Evolutionary conservation across 169 alveolate genomes (phyloP).

Genomic region (Eimeria necatrix): DNA sequence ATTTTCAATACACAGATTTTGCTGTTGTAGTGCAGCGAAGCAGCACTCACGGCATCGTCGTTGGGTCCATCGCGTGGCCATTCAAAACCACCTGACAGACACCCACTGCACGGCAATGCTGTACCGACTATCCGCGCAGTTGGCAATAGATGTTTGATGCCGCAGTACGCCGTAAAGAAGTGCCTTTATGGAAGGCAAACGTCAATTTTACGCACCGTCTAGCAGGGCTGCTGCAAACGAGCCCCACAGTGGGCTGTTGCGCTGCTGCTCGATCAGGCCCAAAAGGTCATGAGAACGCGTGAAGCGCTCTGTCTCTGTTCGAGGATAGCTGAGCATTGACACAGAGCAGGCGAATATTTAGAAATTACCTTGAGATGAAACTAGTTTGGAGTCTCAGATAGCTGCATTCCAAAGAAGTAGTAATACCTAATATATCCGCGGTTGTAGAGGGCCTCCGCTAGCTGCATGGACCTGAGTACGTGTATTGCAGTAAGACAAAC

Average conservation of each 20-base stretch:
- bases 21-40: not conserved
- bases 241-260: slow-evolving; percentile 93
- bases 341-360: not conserved
- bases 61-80: slow-evolving; percentile 94
- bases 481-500: not conserved
- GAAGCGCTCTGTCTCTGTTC: slow-evolving; percentile 99
- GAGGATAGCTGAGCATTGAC: slow-evolving; percentile 98
- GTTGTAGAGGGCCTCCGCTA: slow-evolving; percentile 98
- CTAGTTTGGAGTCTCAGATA: not conserved
- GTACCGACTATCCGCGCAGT: not conserved
- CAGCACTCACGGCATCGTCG: slow-evolving; percentile 92
- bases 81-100: slow-evolving; percentile 82
- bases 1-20: no score
- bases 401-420: no score
- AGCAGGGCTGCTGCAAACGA: slow-evolving; percentile 90
- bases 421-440: slow-evolving; percentile 84
- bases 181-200: no score
- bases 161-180: not conserved
- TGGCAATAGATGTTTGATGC: not conserved
- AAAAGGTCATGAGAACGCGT: slow-evolving; percentile 93
- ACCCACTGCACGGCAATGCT: not conserved
- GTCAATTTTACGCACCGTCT: slow-evolving; percentile 62
- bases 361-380: not conserved
- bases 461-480: slow-evolving; percentile 93
- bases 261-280: slow-evolving; percentile 88